Percentiles rank a stretch among this genome's conserved stretches.
These are phyloP conservation scores for Trichoderma koningii DNA, from an alignment of 2,329 filamentous ascomycete species.

Conservation along the genomic window DNA sequence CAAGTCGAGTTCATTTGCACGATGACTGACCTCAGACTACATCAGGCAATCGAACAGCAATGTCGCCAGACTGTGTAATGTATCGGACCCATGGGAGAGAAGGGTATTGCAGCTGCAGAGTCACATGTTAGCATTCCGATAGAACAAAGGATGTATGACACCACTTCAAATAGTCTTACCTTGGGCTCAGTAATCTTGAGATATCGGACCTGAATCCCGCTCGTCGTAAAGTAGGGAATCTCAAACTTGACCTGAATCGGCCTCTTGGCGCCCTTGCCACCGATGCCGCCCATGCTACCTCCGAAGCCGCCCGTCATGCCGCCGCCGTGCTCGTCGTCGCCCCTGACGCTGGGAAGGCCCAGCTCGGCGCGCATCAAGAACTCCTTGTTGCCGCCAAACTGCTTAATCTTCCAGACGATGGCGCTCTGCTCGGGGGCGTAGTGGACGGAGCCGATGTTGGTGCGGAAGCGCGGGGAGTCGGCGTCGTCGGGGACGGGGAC, in stretches of 20 bases:
- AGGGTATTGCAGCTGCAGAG: conserved; percentile 84
- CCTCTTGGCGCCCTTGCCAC: conserved; percentile 85
- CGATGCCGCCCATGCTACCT: conserved; percentile 91
- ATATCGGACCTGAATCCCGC: conserved; percentile 96
- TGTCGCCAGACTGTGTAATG: conserved; percentile 97
- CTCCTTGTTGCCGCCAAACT: conserved; percentile 97
- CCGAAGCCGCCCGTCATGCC: conserved; percentile 98
- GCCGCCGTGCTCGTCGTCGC: conserved; percentile 91
- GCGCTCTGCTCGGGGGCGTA: conserved; percentile 97
- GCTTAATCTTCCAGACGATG: conserved; percentile 99
- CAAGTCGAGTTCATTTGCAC: not conserved
- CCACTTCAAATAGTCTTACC: conserved; percentile 54
- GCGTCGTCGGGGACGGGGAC: conserved; percentile 97
- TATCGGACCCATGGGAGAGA: conserved; percentile 97
- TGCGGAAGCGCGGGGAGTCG: conserved; percentile 92
- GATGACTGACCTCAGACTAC: conserved; percentile 58
- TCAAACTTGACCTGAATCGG: conserved; percentile 99
- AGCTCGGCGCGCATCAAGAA: conserved; percentile 98
- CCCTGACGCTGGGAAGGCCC: conserved; percentile 88
- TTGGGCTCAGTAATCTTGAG: conserved; percentile 99
- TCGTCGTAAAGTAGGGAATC: conserved; percentile 99
- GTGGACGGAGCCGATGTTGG: conserved; percentile 95
- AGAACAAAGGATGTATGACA: not conserved
- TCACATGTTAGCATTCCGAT: not conserved
- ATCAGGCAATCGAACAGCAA: conserved; percentile 92